Evolutionary conservation across 352 stramenopile species (phyloP).

Genomic region (Phytophthora ramorum): DNA sequence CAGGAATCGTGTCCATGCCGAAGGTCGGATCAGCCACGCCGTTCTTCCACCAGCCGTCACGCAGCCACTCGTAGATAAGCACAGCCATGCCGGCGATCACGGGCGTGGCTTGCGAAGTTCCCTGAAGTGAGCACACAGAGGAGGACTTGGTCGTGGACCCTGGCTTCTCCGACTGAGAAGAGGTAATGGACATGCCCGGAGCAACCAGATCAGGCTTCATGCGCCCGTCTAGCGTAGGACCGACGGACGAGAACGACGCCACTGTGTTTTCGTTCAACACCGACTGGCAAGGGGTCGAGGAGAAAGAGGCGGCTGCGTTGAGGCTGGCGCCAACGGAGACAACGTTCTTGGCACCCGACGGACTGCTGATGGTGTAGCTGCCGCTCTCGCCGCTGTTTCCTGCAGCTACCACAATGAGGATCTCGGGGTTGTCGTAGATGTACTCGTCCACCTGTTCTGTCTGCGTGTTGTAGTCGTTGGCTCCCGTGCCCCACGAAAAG

Average conservation of each 20-base stretch:
- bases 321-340: constrained; percentile 82
- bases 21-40: constrained; percentile 61
- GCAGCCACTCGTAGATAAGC: constrained; percentile 89
- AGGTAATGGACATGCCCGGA: constrained; percentile 76
- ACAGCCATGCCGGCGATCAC: constrained; percentile 81
- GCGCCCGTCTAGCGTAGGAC: constrained; percentile 70
- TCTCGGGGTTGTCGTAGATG: constrained; percentile 80
- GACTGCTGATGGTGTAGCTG: constrained; percentile 62
- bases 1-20: constrained; percentile 64
- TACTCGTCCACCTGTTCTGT: constrained; percentile 69
- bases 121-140: constrained; percentile 60
- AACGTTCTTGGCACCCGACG: constrained; percentile 85
- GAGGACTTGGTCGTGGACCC: constrained; percentile 53
- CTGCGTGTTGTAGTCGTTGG: constrained; percentile 71
- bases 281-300: constrained; percentile 48
- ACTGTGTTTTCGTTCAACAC: constrained; percentile 74
- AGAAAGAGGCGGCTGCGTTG: constrained; percentile 59
- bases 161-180: constrained; percentile 59
- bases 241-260: constrained; percentile 73
- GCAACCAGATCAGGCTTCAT: constrained; percentile 85
- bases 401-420: constrained; percentile 82
- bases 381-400: constrained; percentile 85
- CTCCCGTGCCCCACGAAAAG: constrained; percentile 73
- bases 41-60: constrained; percentile 82
- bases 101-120: constrained; percentile 88